Conservation (phyloP, 768 basidiomycete genomes). For the Lenzites betulinus region DNA sequence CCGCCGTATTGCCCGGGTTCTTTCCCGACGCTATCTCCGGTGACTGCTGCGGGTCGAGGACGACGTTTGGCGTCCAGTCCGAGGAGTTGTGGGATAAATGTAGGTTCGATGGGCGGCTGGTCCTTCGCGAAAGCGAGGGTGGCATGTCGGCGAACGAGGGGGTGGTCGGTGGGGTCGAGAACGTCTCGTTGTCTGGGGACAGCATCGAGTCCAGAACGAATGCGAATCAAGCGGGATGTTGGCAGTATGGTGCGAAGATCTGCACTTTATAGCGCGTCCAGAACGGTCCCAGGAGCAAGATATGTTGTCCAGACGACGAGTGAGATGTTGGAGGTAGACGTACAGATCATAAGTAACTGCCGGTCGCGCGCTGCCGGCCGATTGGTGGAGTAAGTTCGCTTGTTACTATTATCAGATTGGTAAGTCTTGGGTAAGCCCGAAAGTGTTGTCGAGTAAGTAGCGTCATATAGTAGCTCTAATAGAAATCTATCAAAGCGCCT, state of each 20-base stretch:
- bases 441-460: no score
- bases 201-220: constrained; percentile 22
- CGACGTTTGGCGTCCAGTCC: constrained; percentile 39
- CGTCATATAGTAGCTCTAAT: no score
- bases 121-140: constrained; percentile 43
- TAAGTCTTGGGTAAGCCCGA: no score
- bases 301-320: constrained; percentile 22
- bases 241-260: not conserved
- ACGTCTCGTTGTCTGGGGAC: constrained; percentile 41
- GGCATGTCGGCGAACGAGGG: constrained; percentile 35
- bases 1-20: not conserved
- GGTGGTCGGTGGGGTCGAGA: constrained; percentile 47
- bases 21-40: constrained; percentile 19
- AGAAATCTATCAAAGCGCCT: no score
- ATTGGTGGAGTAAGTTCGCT: constrained; percentile 8
- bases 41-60: constrained; percentile 39
- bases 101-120: constrained; percentile 38
- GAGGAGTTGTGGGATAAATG: constrained; percentile 33
- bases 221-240: not conserved
- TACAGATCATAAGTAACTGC: not conserved
- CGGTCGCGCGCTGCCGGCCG: not conserved
- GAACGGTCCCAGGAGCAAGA: not conserved
- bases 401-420: not conserved
- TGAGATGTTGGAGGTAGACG: constrained; percentile 2
- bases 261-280: constrained; percentile 1